Evolutionary conservation across 148 eudicot species (phyloP), one percentile per base, ranked within the genome.

Genomic region (Chenopodium album): DNA sequence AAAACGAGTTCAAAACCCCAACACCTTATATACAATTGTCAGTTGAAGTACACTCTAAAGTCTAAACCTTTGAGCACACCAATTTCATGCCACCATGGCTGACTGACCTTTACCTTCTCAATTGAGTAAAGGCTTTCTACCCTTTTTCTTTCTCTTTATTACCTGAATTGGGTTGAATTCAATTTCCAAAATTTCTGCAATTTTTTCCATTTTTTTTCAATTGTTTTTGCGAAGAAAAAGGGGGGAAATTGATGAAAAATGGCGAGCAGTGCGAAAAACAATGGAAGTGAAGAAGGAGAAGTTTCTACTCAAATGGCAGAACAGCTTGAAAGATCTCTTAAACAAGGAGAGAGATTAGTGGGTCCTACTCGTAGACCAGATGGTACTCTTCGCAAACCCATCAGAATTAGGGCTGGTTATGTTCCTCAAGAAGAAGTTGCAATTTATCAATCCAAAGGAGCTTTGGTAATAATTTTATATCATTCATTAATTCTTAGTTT

Each of bases 391-490:
- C 88, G 99, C 10, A 96, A 96, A 52, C 90, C 97, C 64, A 90
- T 91, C 52, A 82, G 90, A 48, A 91, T 96, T 85, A 86, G 99
- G 86, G 95, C 95, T 34, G 98, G 98, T 67, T 92, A 94, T 83
- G 82, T 78, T 59, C 99, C 99, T 85, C 99, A 89, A 59, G 99
- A 96, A n/a, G 99, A 96, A 87, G 98, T 94, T 83, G 91, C 95
- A 70, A 90, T 89, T 73, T 96, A 96, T 86, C 91, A 96, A 82
- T 92, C 99, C 78, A 94, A 84, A 84, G 99, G 99, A 76, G 76
- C 98, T 66, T 83, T 96, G 84, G 99, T 95, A 85, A 74, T 23
- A 4, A 41, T 41, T 5, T 9, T 47, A 47, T 19, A 6, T 71
- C 31, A 37, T 22, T 71, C 28, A 19, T 44, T 44, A 9, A 9